Evolutionary conservation across 2,329 filamentous ascomycete genomes (phyloP).

Genomic region (Cordyceps javanica): DNA sequence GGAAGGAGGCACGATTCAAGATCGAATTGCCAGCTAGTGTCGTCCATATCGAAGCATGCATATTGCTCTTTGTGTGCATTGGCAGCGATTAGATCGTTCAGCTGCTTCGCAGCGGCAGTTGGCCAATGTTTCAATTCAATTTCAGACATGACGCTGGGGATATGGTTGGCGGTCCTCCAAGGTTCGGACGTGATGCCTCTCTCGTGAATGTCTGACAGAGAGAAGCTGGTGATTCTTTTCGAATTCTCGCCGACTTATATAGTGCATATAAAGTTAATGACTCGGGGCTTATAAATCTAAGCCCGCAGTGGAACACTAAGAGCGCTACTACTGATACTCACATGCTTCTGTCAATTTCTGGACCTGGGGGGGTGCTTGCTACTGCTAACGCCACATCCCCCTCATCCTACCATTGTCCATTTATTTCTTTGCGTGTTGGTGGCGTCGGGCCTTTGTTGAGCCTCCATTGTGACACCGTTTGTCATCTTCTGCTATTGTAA

Average conservation of each 20-base stretch:
- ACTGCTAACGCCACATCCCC: too few species aligned
- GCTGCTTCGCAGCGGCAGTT: slow-evolving; percentile 25
- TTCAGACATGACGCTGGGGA: background rate
- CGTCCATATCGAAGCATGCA: slow-evolving; percentile 40
- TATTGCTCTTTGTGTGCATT: slow-evolving; percentile 33
- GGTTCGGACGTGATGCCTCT: background rate
- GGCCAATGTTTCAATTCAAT: slow-evolving; percentile 28
- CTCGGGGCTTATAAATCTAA: background rate
- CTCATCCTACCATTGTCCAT: too few species aligned
- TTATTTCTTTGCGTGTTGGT: too few species aligned
- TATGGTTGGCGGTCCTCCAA: background rate
- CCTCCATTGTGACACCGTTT: too few species aligned
- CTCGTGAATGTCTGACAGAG: background rate
- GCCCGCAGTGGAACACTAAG: background rate
- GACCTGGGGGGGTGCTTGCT: too few species aligned
- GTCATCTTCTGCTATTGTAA: too few species aligned
- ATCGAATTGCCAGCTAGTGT: slow-evolving; percentile 37
- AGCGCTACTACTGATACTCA: too few species aligned
- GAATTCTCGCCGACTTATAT: background rate
- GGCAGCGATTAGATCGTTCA: slow-evolving; percentile 31
- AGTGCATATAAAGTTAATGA: background rate
- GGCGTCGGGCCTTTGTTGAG: too few species aligned
- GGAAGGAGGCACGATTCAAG: slow-evolving; percentile 38
- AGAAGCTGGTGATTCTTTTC: background rate
- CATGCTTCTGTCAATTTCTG: too few species aligned